Conservation (phyloP, 75 land plant species). For the Cupressus sempervirens region DNA sequence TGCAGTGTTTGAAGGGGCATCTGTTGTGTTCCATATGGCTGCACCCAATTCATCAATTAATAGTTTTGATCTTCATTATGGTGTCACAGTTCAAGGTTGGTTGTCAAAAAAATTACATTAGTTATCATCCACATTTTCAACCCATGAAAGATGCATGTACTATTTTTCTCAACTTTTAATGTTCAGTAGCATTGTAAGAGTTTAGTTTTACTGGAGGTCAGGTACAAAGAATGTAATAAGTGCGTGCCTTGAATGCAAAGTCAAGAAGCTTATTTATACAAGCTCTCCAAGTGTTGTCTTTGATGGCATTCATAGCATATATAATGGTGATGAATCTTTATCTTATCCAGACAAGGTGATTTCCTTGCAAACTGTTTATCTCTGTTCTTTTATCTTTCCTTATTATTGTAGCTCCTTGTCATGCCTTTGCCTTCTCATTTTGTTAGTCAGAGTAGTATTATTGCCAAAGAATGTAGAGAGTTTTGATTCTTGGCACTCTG, state of each 20-base stretch:
- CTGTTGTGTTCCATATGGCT: constrained; percentile 96
- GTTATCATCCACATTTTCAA: neutral
- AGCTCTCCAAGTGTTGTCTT: constrained; percentile 97
- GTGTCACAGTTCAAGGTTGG: constrained; percentile 82
- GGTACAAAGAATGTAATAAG: constrained; percentile 91
- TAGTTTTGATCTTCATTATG: constrained; percentile 66
- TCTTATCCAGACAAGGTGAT: constrained; percentile 78
- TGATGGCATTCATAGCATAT: constrained; percentile 77
- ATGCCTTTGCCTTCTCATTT: neutral
- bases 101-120: neutral
- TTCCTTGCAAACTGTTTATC: neutral
- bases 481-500: neutral
- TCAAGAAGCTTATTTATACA: constrained; percentile 82
- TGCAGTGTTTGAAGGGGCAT: constrained; percentile 67
- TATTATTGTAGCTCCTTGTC: neutral
- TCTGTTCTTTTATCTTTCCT: neutral
- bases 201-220: constrained; percentile 3
- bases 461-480: neutral
- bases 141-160: neutral
- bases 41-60: constrained; percentile 95
- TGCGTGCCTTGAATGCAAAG: constrained; percentile 73
- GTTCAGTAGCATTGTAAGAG: neutral
- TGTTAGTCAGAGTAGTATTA: neutral
- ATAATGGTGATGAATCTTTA: constrained; percentile 72
- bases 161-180: neutral